These are phyloP conservation scores for Serendipita indica DNA, from an alignment of 768 basidiomycete species.

Conservation along the genomic window DNA sequence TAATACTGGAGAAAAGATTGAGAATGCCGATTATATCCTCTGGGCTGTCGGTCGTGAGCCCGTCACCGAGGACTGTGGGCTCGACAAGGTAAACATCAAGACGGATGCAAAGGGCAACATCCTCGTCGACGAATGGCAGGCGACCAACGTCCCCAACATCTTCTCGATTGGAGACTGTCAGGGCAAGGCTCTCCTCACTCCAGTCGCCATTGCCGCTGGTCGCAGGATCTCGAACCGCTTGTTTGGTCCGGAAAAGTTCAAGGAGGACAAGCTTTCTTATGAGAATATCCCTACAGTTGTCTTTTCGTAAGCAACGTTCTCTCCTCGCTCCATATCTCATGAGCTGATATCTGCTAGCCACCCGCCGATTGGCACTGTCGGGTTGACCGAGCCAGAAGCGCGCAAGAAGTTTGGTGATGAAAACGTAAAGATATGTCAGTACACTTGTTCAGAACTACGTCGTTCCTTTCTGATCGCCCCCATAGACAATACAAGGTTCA, in stretches of 20 bases:
- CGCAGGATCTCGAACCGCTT: conserved; percentile 76
- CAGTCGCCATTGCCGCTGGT: conserved; percentile 95
- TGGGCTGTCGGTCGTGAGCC: conserved; percentile 92
- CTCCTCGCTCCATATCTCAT: conserved; percentile 6
- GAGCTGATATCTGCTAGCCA: conserved; percentile 37
- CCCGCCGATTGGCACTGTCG: conserved; percentile 90
- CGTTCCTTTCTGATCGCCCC: background rate
- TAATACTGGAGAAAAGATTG: conserved; percentile 57
- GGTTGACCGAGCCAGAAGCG: conserved; percentile 86
- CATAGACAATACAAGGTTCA: conserved; percentile 65
- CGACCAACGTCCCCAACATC: conserved; percentile 53
- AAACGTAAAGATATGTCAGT: conserved; percentile 64
- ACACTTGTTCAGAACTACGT: conserved; percentile 18
- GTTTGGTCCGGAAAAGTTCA: conserved; percentile 77
- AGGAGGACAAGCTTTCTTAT: conserved; percentile 76
- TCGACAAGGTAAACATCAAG: conserved; percentile 65
- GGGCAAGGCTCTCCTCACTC: conserved; percentile 86
- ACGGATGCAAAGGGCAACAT: conserved; percentile 69
- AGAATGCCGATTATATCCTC: conserved; percentile 66
- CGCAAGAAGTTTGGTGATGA: conserved; percentile 78
- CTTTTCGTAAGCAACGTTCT: conserved; percentile 59
- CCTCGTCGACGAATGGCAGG: conserved; percentile 83
- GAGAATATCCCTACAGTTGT: conserved; percentile 88
- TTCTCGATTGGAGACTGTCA: conserved; percentile 83
- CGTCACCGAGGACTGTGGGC: conserved; percentile 60